Base-by-base conservation (phyloP, 768 basidiomycete species). In the Podaxis sp. region DNA sequence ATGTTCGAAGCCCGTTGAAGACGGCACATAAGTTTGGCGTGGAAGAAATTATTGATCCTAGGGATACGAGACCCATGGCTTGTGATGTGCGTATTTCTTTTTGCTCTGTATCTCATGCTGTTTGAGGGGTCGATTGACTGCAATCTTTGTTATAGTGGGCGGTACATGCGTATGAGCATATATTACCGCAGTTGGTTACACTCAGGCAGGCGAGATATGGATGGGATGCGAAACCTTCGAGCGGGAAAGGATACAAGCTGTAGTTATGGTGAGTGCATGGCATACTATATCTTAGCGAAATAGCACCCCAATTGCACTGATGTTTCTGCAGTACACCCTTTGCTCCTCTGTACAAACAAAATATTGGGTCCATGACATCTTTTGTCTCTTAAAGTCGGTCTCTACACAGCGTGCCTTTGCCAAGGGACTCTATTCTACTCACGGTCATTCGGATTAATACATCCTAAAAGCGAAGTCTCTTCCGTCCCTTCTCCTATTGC, bases 31-130 rank as follows among this genome's bases (percentile, higher is more conserved):
- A 71, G 61, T 78, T 79, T 66, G 76, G 76, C 1, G 67, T 79
- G 4, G 76, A 79, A 61, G 78, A 79, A 65, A 77, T 79, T 28
- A 77, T 78, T 52, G 78, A 79, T 65, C 77, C 77, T 3, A 68
- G 75, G 56, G 75, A 77, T 70, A 79, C 78, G 1, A 70, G 78
- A 38, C 69, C 71, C 2, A 49, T 77, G 57, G 75, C 65, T 28
- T 79, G 77, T 61, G 75, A 77, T 69, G 78, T 79, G 56, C n/a
- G 73, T 65, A 2, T 38, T 4, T 40, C 22, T 59, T 58, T 53
- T 28, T 9, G 33, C 52, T 30, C 61, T 4, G 15, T 3, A n/a
- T n/a, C 5, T 56, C 7, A 22, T 19, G 51, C 4, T 26, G 36
- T 15, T 19, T 42, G 12, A 12, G 26, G 3, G 19, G 22, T 42